Base-by-base conservation (phyloP, 1,284 basidiomycete genomes). In the Ustilago nuda region DNA sequence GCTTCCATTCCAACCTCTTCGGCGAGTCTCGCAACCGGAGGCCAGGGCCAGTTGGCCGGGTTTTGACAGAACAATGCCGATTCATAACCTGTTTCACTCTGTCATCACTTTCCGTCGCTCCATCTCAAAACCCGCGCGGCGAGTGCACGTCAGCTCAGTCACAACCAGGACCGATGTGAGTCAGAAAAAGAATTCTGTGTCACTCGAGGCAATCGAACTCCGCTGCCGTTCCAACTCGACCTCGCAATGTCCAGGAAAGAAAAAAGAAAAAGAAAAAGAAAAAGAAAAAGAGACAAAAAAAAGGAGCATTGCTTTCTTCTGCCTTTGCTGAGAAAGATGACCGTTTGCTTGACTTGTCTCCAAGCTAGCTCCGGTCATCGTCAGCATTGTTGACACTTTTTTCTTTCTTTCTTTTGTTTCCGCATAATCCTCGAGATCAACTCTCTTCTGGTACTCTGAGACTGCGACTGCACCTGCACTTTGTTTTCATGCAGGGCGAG, bases 301-400 rank as follows among this genome's bases (percentile, higher is more conserved):
- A 3, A 3, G 23, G 23, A 27, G 23, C 2, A 3, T 27, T 27
- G 23, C 23, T 27, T 3, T 27, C 6, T 3, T 11, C 3, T 45
- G 35, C n/a, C 30, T 33, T n/a, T 19, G 32, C 32, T 33, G 36
- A 53, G 51, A 36, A 53, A 53, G 51, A 36, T 53, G 51, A 53
- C 51, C 51, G 51, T 19, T 9, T 37, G 19, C 36, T 53, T 53
- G 32, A 35, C 17, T 37, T 35, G 35, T 37, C 33, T 53, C 51
- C 51, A 35, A 53, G 33, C 9, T 53, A 53, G 51, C 51, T 53
- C 51, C 51, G 51, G 30, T 35, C 33, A 11, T 33, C 32, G 9
- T 35, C 9, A 4, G 50, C 33, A 15, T 33, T 13, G 27, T n/a
- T 33, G 33, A 33, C 50, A n/a, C 33, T 33, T 32, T 52, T 35